Evolutionary conservation across 805 yeast genomes (phyloP), one percentile per base, ranked within the genome.

Genomic region (Yarrowia bubula): DNA sequence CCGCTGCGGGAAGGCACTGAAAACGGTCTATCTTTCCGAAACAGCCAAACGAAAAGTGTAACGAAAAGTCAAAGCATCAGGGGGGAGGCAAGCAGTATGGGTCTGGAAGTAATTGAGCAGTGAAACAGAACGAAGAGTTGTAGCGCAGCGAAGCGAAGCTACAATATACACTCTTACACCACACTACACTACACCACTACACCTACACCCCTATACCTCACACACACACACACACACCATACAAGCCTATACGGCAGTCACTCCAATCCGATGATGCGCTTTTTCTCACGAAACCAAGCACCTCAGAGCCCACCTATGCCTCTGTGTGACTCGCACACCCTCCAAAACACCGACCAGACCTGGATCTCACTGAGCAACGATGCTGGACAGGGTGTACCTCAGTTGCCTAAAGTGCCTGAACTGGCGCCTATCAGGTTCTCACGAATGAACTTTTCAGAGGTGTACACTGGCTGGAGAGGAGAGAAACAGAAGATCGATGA

Each of bases 221-320:
- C n/a, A n/a, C n/a, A n/a, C n/a, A n/a, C n/a, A n/a, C n/a, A n/a
- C n/a, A n/a, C n/a, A n/a, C n/a, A n/a, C n/a, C n/a, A n/a, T n/a
- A n/a, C n/a, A n/a, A n/a, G n/a, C n/a, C n/a, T n/a, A n/a, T n/a
- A n/a, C n/a, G n/a, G n/a, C n/a, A n/a, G n/a, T n/a, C n/a, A n/a
- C n/a, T n/a, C n/a, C n/a, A n/a, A n/a, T n/a, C n/a, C n/a, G n/a
- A n/a, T 48, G 55, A 11, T 35, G 32, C 41, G 55, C 8, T 48
- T 48, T 17, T 48, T 48, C 55, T 38, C 38, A 1, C 55, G 55
- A 11, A 39, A 48, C 8, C 31, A 33, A 17, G 39, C 53, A 38
- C 32, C 55, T 32, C 55, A 48, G 55, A 35, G 41, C 31, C 55
- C 55, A 8, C 55, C 55, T 17, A 48, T 48, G 58, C 58, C 43